Base-by-base conservation (phyloP, 106 monocot genomes). In the Ottelia alismoides region DNA sequence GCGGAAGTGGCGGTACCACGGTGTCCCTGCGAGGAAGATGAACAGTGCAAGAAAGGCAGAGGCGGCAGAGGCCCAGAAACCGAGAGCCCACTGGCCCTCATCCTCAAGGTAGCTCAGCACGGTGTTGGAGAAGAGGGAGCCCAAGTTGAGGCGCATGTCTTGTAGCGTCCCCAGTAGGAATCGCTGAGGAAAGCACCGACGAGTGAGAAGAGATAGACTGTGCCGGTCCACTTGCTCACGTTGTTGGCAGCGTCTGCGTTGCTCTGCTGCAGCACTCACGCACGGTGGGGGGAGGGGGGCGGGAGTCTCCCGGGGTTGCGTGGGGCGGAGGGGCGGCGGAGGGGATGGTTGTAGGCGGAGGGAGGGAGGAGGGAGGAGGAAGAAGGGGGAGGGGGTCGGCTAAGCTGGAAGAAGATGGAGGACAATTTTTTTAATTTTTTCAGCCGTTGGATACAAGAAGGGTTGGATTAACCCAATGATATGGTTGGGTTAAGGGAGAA, bases 161-260 rank as follows among this genome's bases (percentile, higher is more conserved):
- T 78, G 72, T 82, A 92, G 53, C 92, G 62, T 2, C 92, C 92
- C 92, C 86, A 86, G 53, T 83, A 86, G 10, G 92, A 86, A 71
- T 92, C 92, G 22, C 92, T 86, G 49, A 92, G 70, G 64, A 92
- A 83, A 19, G 92, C 92, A 9, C 92, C 92, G 18, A 77, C 64
- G 14, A 92, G 76, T 2, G 92, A 86, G 74, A 86, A 86, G 59
- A 92, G 70, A 52, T 86, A 86, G 27, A 87, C 86, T 11, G 86
- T 86, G 60, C 92, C 92, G 0, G 76, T 92, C 92, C 92, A 92
- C 52, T 86, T 86, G 71, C 92, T 92, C 0, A 92, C 86, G 47
- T 76, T 79, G 64, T 86, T 92, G 19, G 92, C 92, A 2, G 82
- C 82, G 21, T 82, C 79, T 3, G 78, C 86, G 51, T 92, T 92